phyloP scores from a whole-genome alignment of 768 basidiomycete species.

The Leccinum subgranulosum region DNA sequence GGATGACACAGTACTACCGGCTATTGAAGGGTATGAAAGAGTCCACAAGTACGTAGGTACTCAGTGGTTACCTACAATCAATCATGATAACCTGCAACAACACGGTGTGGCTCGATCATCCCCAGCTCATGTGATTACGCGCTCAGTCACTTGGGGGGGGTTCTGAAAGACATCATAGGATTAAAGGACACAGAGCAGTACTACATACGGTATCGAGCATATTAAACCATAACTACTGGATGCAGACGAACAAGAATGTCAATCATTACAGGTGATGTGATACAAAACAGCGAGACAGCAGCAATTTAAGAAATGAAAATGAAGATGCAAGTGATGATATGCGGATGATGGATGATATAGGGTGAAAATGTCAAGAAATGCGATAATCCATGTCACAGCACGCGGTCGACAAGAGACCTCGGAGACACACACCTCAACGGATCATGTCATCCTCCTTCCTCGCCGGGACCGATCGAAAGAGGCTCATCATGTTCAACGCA shows the following conservation, averaged over 20 bases:
- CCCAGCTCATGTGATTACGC: not conserved
- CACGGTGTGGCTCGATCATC: not conserved
- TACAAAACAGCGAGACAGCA: not conserved
- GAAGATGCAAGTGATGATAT: not conserved
- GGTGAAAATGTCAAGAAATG: not conserved
- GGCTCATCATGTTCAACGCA: slow-evolving; percentile 27
- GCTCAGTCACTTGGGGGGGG: not conserved
- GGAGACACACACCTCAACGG: not conserved
- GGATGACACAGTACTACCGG: no score
- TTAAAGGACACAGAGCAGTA: not conserved
- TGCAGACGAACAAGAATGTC: not conserved
- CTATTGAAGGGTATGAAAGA: not conserved
- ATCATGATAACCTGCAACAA: not conserved
- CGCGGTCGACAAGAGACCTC: not conserved
- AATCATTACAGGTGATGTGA: not conserved
- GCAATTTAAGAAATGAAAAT: not conserved
- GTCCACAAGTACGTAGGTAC: no score
- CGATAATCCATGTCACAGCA: not conserved
- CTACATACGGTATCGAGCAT: not conserved
- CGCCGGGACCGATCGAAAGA: slow-evolving; percentile 26
- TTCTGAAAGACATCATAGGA: not conserved
- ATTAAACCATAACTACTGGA: not conserved
- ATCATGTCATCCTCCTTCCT: slow-evolving; percentile 15
- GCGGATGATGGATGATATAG: not conserved
- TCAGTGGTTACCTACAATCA: no score